Conservation (phyloP, 2,329 filamentous ascomycete species). For the Sporothrix globosa region DNA sequence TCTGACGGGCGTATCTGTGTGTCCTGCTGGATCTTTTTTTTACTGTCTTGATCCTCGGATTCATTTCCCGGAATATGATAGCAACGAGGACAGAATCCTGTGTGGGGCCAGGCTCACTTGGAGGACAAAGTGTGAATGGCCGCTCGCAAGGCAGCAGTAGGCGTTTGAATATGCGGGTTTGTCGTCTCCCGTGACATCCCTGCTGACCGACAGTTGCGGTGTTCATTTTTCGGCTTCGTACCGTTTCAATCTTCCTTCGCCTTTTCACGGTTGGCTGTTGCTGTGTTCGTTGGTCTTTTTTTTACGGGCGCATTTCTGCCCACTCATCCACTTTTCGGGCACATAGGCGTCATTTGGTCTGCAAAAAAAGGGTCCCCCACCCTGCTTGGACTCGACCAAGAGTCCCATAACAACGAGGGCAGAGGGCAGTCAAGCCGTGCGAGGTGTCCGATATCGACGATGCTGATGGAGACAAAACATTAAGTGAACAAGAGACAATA, state of each 20-base stretch:
- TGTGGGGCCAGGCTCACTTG: background rate
- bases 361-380: conserved; percentile 1
- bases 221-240: background rate
- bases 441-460: conserved; percentile 3
- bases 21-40: conserved; percentile 1
- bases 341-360: conserved; percentile 6
- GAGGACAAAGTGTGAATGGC: background rate
- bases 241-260: background rate
- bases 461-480: background rate
- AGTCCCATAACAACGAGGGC: conserved; percentile 4
- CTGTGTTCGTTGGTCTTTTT: background rate
- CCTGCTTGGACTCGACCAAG: background rate
- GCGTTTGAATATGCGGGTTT: background rate
- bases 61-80: conserved; percentile 2
- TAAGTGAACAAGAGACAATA: background rate
- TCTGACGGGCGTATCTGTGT: background rate
- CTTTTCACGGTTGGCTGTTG: background rate
- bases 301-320: conserved; percentile 6
- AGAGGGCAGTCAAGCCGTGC: background rate
- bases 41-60: conserved; percentile 19
- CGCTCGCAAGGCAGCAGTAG: conserved; percentile 22
- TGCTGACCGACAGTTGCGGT: conserved; percentile 21
- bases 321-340: conserved; percentile 10
- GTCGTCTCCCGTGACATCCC: background rate
- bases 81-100: background rate